Conservation (phyloP, 2,329 filamentous ascomycete genomes). For the Aureobasidium sp. region DNA sequence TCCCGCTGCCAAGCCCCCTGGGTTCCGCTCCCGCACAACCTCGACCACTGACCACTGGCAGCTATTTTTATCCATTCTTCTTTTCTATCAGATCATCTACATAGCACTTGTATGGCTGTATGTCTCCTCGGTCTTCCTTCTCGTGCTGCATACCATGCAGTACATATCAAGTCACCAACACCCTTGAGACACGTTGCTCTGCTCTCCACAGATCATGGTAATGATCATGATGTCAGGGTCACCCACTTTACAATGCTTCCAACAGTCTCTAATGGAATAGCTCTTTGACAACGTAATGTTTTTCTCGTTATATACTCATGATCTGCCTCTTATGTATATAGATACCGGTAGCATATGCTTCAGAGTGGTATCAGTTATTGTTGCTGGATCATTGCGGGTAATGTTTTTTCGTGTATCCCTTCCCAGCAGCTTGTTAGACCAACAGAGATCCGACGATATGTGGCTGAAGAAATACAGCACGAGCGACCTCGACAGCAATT, state of each 20-base stretch:
- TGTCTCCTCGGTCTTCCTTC: not conserved
- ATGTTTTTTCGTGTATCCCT: not conserved
- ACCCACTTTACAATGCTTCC: not conserved
- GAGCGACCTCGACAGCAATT: not conserved
- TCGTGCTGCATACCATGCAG: not conserved
- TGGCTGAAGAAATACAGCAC: not conserved
- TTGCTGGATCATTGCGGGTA: not conserved
- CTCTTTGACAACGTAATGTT: not conserved
- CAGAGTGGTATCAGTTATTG: not conserved
- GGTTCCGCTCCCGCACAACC: not conserved
- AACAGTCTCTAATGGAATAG: not conserved
- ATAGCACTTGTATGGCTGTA: not conserved
- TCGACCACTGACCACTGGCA: not conserved
- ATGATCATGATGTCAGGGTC: not conserved
- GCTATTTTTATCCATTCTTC: conserved; percentile 1
- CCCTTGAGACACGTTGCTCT: not conserved
- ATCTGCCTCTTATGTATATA: not conserved
- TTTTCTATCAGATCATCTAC: not conserved
- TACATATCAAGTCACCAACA: not conserved
- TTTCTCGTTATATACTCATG: not conserved
- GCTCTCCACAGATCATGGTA: not conserved
- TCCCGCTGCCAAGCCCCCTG: not conserved
- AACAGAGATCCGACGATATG: not conserved
- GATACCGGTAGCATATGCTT: not conserved
- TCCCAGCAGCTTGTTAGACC: not conserved